phyloP scores from a whole-genome alignment of 345 rosid species.

The Dimocarpus longan region DNA sequence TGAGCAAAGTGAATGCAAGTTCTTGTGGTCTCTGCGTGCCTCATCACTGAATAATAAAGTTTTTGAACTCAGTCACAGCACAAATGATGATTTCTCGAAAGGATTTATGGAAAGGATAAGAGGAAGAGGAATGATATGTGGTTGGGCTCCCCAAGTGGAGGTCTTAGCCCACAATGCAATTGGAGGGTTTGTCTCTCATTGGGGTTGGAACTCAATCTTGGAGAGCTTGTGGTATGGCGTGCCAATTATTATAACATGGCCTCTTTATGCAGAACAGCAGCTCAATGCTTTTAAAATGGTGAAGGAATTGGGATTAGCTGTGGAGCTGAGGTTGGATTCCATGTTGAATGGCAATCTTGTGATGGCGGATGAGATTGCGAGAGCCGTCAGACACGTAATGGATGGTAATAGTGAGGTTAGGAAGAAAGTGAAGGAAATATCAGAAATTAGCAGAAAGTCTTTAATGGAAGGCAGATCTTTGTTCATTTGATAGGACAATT shows the following conservation, averaged over 20 bases:
- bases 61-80: background rate
- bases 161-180: constrained; percentile 37
- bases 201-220: constrained; percentile 50
- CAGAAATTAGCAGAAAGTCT: background rate
- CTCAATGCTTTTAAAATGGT: constrained; percentile 48
- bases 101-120: constrained; percentile 35
- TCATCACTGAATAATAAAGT: constrained; percentile 7
- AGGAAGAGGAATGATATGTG: constrained; percentile 30
- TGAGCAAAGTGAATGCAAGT: constrained; percentile 35
- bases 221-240: constrained; percentile 57
- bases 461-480: constrained; percentile 42
- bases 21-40: constrained; percentile 33
- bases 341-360: constrained; percentile 13
- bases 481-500: constrained; percentile 25
- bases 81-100: constrained; percentile 22
- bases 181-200: constrained; percentile 51
- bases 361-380: constrained; percentile 41
- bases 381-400: constrained; percentile 23
- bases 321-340: constrained; percentile 39
- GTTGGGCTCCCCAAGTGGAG: constrained; percentile 48
- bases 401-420: background rate
- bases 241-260: constrained; percentile 47
- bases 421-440: background rate
- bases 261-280: constrained; percentile 53
- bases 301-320: constrained; percentile 41